These are phyloP conservation scores for Coemansia guatemalensis DNA, from an alignment of 192 early-diverging fungal genomes.

Conservation along the genomic window DNA sequence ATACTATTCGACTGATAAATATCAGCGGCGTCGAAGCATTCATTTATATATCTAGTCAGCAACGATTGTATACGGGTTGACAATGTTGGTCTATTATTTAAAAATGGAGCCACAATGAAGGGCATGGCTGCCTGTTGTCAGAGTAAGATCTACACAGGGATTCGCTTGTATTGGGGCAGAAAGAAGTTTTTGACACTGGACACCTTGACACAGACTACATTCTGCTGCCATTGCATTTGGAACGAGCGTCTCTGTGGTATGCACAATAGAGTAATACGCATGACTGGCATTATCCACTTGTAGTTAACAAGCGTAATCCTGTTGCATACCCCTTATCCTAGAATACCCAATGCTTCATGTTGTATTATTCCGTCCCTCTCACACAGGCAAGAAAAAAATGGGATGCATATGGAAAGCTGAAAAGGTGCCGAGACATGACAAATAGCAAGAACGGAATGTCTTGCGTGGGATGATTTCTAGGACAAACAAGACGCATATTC, in stretches of 20 bases:
- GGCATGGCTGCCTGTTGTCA: neutral
- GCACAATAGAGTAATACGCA: neutral
- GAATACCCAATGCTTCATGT: neutral
- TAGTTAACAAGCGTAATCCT: neutral
- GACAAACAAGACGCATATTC: neutral
- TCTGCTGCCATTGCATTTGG: neutral
- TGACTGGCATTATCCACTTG: neutral
- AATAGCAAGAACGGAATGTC: neutral
- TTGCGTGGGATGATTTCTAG: neutral
- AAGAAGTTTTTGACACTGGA: neutral
- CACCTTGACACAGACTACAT: neutral
- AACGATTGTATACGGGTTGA: neutral
- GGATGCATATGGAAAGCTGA: neutral
- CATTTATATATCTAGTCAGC: neutral
- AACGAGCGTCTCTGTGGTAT: neutral
- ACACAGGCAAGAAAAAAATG: neutral
- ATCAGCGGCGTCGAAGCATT: neutral
- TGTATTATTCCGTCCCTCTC: neutral
- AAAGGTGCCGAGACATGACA: neutral
- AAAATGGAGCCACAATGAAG: neutral
- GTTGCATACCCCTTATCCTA: neutral
- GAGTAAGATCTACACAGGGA: neutral
- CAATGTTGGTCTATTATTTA: neutral
- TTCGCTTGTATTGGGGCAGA: neutral
- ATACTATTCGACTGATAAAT: neutral